A percentile compares a stretch with the other conserved stretches of the same genome.
Conservation (phyloP, 2,329 filamentous ascomycete genomes). For the Sporothrix curviconia region DNA sequence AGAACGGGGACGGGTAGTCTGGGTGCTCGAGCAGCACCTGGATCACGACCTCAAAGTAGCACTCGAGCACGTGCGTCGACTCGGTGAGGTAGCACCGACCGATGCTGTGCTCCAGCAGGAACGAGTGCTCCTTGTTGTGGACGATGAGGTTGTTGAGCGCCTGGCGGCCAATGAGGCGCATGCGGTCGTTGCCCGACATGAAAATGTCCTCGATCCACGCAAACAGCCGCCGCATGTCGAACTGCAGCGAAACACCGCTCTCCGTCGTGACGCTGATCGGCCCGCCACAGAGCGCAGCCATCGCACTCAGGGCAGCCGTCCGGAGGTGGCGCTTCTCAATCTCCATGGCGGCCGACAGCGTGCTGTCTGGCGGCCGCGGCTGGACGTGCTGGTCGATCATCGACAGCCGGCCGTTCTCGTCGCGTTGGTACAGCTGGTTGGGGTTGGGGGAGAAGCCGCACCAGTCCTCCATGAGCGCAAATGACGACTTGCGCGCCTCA, state of each 20-base stretch:
- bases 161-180: slow-evolving; percentile 81
- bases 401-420: slow-evolving; percentile 81
- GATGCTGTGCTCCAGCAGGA: slow-evolving; percentile 83
- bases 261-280: slow-evolving; percentile 85
- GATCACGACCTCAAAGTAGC: slow-evolving; percentile 89
- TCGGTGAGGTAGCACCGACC: slow-evolving; percentile 83
- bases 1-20: slow-evolving; percentile 80
- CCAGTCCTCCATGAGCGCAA: slow-evolving; percentile 98
- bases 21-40: slow-evolving; percentile 77
- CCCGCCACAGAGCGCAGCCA: slow-evolving; percentile 84
- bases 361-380: slow-evolving; percentile 44
- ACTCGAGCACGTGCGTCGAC: slow-evolving; percentile 75
- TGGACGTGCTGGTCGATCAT: slow-evolving; percentile 65
- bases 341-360: slow-evolving; percentile 82
- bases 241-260: slow-evolving; percentile 78
- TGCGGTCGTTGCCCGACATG: slow-evolving; percentile 81
- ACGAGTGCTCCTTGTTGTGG: slow-evolving; percentile 81
- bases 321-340: slow-evolving; percentile 92
- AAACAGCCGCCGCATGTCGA: slow-evolving; percentile 87
- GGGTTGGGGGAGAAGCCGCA: slow-evolving; percentile 95
- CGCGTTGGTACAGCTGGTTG: slow-evolving; percentile 68
- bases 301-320: slow-evolving; percentile 85
- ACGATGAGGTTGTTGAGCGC: slow-evolving; percentile 85
- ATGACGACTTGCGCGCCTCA: slow-evolving; percentile 89
- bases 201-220: slow-evolving; percentile 96